Evolutionary conservation across 208 protist genomes (phyloP).

Genomic region (Herpetomonas muscarum): DNA sequence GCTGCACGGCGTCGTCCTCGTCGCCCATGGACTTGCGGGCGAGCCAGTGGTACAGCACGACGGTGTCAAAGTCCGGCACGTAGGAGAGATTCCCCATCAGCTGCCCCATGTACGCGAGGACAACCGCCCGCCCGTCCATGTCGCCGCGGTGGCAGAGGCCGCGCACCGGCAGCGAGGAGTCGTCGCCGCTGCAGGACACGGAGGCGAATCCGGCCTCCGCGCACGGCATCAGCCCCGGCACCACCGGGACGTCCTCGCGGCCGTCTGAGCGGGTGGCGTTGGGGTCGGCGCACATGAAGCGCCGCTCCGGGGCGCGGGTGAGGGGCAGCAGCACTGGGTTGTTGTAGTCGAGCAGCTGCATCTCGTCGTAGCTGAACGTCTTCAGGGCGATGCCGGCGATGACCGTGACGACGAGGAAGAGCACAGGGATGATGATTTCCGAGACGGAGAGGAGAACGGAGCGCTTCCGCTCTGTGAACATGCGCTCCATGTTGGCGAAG

Average conservation of each 20-base stretch:
- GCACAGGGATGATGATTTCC: conserved; percentile 14
- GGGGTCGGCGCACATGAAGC: neutral
- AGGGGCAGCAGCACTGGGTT: neutral
- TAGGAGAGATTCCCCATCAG: conserved; percentile 3
- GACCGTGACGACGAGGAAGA: conserved; percentile 18
- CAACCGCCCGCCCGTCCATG: neutral
- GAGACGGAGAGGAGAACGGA: conserved; percentile 1
- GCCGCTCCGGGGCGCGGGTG: neutral
- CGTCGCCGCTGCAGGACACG: neutral
- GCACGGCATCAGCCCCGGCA: neutral
- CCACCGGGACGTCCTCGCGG: conserved; percentile 3
- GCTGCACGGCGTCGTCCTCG: neutral
- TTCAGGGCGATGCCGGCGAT: conserved; percentile 4
- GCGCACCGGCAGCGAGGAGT: neutral
- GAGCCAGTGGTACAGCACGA: conserved; percentile 18
- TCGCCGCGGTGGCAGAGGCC: neutral
- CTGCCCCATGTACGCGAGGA: neutral
- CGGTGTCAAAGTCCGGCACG: conserved; percentile 14
- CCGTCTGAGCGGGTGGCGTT: conserved; percentile 4
- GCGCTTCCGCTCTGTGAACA: conserved; percentile 6
- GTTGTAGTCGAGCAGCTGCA: conserved; percentile 6
- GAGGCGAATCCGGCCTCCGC: neutral
- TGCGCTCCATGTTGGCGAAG: conserved; percentile 7
- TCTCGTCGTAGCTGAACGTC: conserved; percentile 1
- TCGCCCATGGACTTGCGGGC: conserved; percentile 7